Conservation (phyloP, 768 basidiomycete genomes). For the Amanita pallidorosea region DNA sequence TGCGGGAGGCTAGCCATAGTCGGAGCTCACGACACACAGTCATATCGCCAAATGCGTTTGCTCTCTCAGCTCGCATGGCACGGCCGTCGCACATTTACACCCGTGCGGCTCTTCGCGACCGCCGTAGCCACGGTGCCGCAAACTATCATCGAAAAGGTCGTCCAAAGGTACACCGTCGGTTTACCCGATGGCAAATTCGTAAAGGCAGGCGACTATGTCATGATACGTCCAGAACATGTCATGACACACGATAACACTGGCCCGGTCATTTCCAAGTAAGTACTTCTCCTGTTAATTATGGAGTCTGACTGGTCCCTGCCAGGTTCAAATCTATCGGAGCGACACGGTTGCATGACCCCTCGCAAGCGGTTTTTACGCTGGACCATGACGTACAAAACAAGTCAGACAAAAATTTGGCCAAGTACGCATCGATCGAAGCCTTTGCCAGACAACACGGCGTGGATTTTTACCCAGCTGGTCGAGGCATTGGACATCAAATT, state of each 20-base stretch:
- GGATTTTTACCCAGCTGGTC: slow-evolving; percentile 95
- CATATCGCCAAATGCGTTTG: neutral
- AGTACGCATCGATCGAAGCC: slow-evolving; percentile 85
- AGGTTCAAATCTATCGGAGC: slow-evolving; percentile 96
- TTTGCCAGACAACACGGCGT: slow-evolving; percentile 80
- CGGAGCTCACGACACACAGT: neutral
- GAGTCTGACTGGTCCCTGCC: slow-evolving; percentile 1
- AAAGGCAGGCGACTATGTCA: slow-evolving; percentile 96
- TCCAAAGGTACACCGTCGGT: slow-evolving; percentile 94
- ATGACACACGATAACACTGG: slow-evolving; percentile 99
- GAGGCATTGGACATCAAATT: slow-evolving; percentile 96
- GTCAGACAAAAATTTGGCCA: slow-evolving; percentile 78
- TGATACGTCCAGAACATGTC: slow-evolving; percentile 97
- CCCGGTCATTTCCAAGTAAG: slow-evolving; percentile 94
- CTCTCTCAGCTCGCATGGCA: neutral
- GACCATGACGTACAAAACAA: slow-evolving; percentile 99
- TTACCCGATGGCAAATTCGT: slow-evolving; percentile 70
- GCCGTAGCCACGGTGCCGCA: slow-evolving; percentile 39
- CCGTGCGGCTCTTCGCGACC: slow-evolving; percentile 15
- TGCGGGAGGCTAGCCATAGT: too few species aligned
- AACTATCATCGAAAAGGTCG: slow-evolving; percentile 94
- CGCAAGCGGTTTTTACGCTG: slow-evolving; percentile 89
- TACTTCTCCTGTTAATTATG: slow-evolving; percentile 9
- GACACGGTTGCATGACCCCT: slow-evolving; percentile 66
- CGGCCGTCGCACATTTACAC: slow-evolving; percentile 6